Base-by-base conservation (phyloP, 345 rosid species). In the Physaria fendleri region DNA sequence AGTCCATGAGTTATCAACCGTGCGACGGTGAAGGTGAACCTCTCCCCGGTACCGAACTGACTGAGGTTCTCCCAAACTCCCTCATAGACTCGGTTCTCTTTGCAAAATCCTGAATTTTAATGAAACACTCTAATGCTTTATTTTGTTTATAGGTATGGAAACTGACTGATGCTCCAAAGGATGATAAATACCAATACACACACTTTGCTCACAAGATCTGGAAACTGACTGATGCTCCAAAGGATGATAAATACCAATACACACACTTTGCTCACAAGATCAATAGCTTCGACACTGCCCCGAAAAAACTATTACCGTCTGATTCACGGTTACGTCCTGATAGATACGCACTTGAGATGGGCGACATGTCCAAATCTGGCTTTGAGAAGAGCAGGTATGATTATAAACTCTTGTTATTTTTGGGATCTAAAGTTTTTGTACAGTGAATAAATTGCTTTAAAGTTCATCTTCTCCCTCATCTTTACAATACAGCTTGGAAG, bases 251-350 rank as follows among this genome's bases (percentile, higher is more conserved):
- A 54, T 82, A 72, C 71, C 90, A 85, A 68, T 82, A 72, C 53
- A 82, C 96, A 43, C 56, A 85, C 61, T 88, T 88, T 79, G 85
- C 96, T 37, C 96, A 85, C 76, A 88, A 88, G 80, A 60, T 88
- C 40, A 88, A 85, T 73, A 88, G 96, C 81, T 88, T 82, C 51
- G 85, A 80, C 70, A 81, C 90, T 46, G 93, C 96, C 45, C 96
- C 93, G 1, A 83, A 78, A 77, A 88, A 80, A 78, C 81, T 85
- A 30, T 66, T 88, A 61, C 72, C 85, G 13, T 88, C 96, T n/a
- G 96, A 88, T 78, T 83, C 96, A 21, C 83, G 96, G 56, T 55
- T 88, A 68, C 92, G 96, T 21, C 79, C 96, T 6, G 96, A 88
- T 55, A 79, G 96, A 83, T 78, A 68, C 15, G 90, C 89, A 2